Percentiles rank a stretch among this genome's conserved stretches.
phyloP scores from a whole-genome alignment of 2,329 filamentous ascomycete genomes.

The Cryphonectria parasitica region DNA sequence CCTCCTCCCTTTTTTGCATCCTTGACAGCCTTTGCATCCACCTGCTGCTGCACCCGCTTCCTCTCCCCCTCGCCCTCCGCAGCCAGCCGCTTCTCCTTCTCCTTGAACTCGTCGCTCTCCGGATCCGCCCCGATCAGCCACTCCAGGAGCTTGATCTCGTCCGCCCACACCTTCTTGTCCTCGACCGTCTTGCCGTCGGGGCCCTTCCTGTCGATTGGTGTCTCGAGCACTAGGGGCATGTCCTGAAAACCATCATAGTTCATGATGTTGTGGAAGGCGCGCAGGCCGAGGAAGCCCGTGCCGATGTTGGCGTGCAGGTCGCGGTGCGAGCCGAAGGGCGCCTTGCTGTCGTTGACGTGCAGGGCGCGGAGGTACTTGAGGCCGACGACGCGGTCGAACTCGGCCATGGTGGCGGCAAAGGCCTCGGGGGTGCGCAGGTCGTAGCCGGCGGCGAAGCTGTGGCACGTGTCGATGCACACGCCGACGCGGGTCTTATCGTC shows the following conservation, averaged over 20 bases:
- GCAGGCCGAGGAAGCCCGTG: conserved; percentile 87
- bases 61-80: conserved; percentile 72
- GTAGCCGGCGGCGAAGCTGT: conserved; percentile 92
- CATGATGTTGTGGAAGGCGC: conserved; percentile 89
- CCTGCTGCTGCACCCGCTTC: conserved; percentile 75
- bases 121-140: conserved; percentile 82
- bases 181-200: conserved; percentile 69
- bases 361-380: conserved; percentile 79
- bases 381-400: conserved; percentile 80
- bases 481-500: conserved; percentile 84
- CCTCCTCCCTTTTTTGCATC: conserved; percentile 48
- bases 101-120: conserved; percentile 72
- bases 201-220: conserved; percentile 79
- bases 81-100: conserved; percentile 67
- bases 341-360: conserved; percentile 96
- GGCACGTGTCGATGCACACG: conserved; percentile 96
- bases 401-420: conserved; percentile 72
- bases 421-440: conserved; percentile 77
- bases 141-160: conserved; percentile 94
- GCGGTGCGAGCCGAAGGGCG: conserved; percentile 77
- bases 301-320: conserved; percentile 97
- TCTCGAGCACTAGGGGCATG: conserved; percentile 92
- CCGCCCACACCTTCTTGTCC: conserved; percentile 84
- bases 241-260: conserved; percentile 77
- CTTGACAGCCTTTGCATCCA: conserved; percentile 72